Conservation (phyloP, 2,329 filamentous ascomycete species). For the Hypocreales sp. region DNA sequence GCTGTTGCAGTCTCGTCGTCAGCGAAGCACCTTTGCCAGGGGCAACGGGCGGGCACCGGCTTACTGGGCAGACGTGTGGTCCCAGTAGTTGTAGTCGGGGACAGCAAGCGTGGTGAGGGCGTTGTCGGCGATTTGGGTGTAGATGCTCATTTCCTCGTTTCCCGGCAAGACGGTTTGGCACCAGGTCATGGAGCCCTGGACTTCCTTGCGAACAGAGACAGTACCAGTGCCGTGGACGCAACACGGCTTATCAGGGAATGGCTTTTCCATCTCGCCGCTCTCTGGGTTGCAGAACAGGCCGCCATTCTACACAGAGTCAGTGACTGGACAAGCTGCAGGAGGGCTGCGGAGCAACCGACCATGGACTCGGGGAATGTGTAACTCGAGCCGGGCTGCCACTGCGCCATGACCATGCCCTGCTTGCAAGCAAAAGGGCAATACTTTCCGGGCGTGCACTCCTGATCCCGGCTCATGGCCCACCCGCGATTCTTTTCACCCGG, state of each 20-base stretch:
- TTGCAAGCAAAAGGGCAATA: slow-evolving; percentile 71
- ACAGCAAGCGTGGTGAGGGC: slow-evolving; percentile 48
- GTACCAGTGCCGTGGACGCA: slow-evolving; percentile 54
- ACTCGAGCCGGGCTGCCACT: slow-evolving; percentile 59
- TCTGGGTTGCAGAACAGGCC: slow-evolving; percentile 59
- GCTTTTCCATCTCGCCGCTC: slow-evolving; percentile 49
- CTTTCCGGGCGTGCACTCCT: slow-evolving; percentile 47
- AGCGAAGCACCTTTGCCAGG: too few relatives aligned
- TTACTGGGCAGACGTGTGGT: slow-evolving; percentile 57
- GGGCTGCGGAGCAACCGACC: slow-evolving; percentile 32
- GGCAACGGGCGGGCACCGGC: too few relatives aligned
- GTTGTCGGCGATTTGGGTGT: slow-evolving; percentile 45
- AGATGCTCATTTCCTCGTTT: slow-evolving; percentile 71
- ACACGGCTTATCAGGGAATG: slow-evolving; percentile 51
- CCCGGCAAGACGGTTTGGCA: slow-evolving; percentile 70
- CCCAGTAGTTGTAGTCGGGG: slow-evolving; percentile 56
- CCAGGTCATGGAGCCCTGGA: slow-evolving; percentile 46
- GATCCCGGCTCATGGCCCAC: slow-evolving; percentile 68
- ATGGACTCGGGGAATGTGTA: slow-evolving; percentile 59
- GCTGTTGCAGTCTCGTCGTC: too few relatives aligned
- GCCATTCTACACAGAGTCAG: too few relatives aligned
- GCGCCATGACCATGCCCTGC: slow-evolving; percentile 58
- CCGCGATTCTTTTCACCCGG: slow-evolving; percentile 50
- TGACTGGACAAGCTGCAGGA: too few relatives aligned
- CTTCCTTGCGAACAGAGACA: slow-evolving; percentile 52